phyloP scores from a whole-genome alignment of 495 filamentous ascomycete species.

The Jackrogersella minutella region DNA sequence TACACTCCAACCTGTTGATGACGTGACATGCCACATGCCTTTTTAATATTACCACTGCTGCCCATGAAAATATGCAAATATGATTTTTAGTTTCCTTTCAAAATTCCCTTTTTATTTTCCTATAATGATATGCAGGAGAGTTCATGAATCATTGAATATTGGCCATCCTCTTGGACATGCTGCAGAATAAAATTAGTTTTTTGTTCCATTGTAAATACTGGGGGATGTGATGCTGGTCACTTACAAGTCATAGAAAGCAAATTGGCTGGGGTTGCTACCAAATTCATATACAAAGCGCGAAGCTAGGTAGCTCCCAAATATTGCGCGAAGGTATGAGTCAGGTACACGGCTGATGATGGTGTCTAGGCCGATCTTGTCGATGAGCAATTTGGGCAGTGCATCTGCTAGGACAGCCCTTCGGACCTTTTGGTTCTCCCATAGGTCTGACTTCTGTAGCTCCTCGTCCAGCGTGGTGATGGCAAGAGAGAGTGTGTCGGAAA shows the following conservation, averaged over 20 bases:
- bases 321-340: slow-evolving; percentile 88
- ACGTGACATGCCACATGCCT: slow-evolving; percentile 6
- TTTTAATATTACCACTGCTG: slow-evolving; percentile 11
- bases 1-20: background rate
- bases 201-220: too few species aligned
- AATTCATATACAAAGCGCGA: slow-evolving; percentile 95
- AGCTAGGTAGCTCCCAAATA: slow-evolving; percentile 95
- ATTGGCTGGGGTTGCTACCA: slow-evolving; percentile 91
- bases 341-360: slow-evolving; percentile 87
- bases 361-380: slow-evolving; percentile 90
- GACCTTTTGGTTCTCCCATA: slow-evolving; percentile 86
- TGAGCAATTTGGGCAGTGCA: slow-evolving; percentile 82
- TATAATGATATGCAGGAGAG: background rate
- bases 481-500: slow-evolving; percentile 85
- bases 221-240: too few species aligned
- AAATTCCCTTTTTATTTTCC: slow-evolving; percentile 7
- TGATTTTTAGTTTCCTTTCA: slow-evolving; percentile 8
- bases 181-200: slow-evolving; percentile 44
- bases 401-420: slow-evolving; percentile 80
- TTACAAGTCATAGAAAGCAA: slow-evolving; percentile 99
- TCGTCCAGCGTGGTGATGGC: slow-evolving; percentile 96
- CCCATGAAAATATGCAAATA: slow-evolving; percentile 12
- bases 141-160: slow-evolving; percentile 39
- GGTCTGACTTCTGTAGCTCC: slow-evolving; percentile 88
- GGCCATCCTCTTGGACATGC: slow-evolving; percentile 60